A percentile compares a stretch with the other conserved stretches of the same genome.
Conservation (phyloP, 495 filamentous ascomycete genomes). For the Daldinia concentrica region DNA sequence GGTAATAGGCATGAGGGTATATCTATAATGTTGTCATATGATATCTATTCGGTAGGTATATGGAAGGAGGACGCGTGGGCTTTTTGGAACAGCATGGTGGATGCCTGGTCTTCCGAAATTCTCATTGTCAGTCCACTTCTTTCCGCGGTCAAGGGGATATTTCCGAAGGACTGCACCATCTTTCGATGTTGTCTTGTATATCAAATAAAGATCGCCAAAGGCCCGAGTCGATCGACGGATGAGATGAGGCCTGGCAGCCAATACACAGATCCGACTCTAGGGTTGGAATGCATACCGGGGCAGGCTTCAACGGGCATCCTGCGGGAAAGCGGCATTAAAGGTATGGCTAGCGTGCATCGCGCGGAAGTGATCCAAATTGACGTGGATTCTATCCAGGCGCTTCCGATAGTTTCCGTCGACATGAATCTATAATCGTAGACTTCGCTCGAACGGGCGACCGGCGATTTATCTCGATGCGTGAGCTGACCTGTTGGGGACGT, state of each 20-base stretch:
- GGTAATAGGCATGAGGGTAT: background rate
- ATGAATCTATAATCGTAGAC: slow-evolving; percentile 6
- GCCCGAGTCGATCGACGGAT: slow-evolving; percentile 25
- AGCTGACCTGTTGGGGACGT: slow-evolving; percentile 25
- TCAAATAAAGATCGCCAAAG: slow-evolving; percentile 10
- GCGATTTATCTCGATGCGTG: slow-evolving; percentile 21
- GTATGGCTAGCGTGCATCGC: slow-evolving; percentile 26
- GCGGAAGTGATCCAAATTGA: slow-evolving; percentile 39
- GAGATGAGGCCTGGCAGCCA: slow-evolving; percentile 9
- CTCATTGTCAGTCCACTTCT: slow-evolving; percentile 1
- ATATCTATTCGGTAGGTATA: background rate
- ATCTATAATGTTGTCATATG: background rate
- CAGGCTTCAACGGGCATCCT: slow-evolving; percentile 27
- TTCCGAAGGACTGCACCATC: slow-evolving; percentile 9
- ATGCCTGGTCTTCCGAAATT: background rate
- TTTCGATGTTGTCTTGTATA: slow-evolving; percentile 3
- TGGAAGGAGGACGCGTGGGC: background rate
- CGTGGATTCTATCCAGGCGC: slow-evolving; percentile 17
- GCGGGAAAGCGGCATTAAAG: slow-evolving; percentile 35
- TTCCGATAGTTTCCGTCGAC: slow-evolving; percentile 35
- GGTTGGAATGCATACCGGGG: slow-evolving; percentile 34
- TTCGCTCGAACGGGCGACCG: slow-evolving; percentile 24
- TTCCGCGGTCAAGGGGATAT: slow-evolving; percentile 1
- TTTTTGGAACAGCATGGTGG: background rate
- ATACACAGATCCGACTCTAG: slow-evolving; percentile 27